Evolutionary conservation across 768 basidiomycete genomes (phyloP).

Genomic region (Brasilioporus rufonigricans): DNA sequence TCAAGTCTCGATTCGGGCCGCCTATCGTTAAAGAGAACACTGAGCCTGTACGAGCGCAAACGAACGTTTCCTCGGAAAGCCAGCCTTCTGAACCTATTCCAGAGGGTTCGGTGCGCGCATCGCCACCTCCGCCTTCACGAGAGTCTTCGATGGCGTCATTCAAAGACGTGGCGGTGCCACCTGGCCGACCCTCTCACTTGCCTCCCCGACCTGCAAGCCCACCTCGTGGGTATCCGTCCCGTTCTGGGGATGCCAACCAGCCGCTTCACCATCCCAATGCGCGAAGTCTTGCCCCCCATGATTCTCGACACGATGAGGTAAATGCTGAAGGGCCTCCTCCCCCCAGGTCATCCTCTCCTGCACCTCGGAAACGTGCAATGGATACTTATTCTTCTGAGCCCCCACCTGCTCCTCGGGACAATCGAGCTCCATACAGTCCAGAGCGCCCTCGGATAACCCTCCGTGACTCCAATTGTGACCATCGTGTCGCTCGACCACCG

Average conservation of each 20-base stretch:
- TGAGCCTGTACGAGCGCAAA: constrained; percentile 5
- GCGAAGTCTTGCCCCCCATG: neutral
- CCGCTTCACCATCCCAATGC: neutral
- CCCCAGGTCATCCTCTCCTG: constrained; percentile 7
- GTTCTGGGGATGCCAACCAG: constrained; percentile 8
- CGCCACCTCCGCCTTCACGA: constrained; percentile 30
- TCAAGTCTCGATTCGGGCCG: constrained; percentile 34
- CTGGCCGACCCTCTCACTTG: constrained; percentile 16
- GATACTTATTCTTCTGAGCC: constrained; percentile 10
- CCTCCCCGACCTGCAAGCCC: constrained; percentile 24
- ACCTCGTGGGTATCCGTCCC: constrained; percentile 8
- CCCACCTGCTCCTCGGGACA: constrained; percentile 6
- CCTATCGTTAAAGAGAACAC: constrained; percentile 22
- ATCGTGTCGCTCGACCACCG: neutral
- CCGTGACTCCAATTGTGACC: constrained; percentile 9
- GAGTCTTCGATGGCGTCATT: constrained; percentile 27
- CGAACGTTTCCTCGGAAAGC: constrained; percentile 18
- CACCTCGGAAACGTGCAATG: constrained; percentile 5
- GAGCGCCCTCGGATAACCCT: constrained; percentile 10
- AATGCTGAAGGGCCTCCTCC: constrained; percentile 1
- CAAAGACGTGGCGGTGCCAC: constrained; percentile 5
- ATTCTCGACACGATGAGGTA: neutral
- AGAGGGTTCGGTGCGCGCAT: constrained; percentile 21
- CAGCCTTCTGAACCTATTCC: constrained; percentile 6
- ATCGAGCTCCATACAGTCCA: constrained; percentile 1